Conservation (phyloP, 352 stramenopile species). For the Globisporangium echinulatum region DNA sequence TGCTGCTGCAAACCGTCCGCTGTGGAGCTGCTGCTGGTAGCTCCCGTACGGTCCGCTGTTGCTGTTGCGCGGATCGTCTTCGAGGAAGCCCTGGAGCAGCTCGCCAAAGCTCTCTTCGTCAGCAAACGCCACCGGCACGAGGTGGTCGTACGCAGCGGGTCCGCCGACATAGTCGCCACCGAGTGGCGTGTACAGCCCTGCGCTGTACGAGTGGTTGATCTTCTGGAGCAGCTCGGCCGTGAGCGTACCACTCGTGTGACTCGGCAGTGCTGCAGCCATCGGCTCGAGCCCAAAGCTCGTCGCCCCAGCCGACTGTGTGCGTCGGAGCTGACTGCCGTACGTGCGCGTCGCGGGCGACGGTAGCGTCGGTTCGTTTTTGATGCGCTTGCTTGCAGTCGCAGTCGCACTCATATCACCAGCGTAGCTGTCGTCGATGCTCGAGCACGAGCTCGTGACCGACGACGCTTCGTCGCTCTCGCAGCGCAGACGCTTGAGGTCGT, state of each 20-base stretch:
- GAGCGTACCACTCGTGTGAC: neutral
- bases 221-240: conserved; percentile 16
- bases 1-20: neutral
- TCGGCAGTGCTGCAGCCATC: neutral
- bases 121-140: conserved; percentile 38
- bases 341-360: conserved; percentile 16
- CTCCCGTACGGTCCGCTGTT: conserved; percentile 11
- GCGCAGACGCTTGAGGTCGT: conserved; percentile 44
- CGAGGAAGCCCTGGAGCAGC: conserved; percentile 61
- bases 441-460: conserved; percentile 20
- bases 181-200: conserved; percentile 23
- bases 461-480: conserved; percentile 29
- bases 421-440: conserved; percentile 7
- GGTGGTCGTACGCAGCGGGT: conserved; percentile 40
- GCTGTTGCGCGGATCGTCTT: conserved; percentile 42
- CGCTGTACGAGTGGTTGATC: conserved; percentile 20
- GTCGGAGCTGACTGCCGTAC: conserved; percentile 15
- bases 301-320: conserved; percentile 1
- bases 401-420: neutral
- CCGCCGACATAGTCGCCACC: conserved; percentile 16
- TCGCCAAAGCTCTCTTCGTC: conserved; percentile 69
- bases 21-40: conserved; percentile 18
- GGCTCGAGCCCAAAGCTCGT: conserved; percentile 12
- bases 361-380: conserved; percentile 17
- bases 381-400: conserved; percentile 7